phyloP scores from a whole-genome alignment of 2,329 filamentous ascomycete genomes.

The Eutypa lata region DNA sequence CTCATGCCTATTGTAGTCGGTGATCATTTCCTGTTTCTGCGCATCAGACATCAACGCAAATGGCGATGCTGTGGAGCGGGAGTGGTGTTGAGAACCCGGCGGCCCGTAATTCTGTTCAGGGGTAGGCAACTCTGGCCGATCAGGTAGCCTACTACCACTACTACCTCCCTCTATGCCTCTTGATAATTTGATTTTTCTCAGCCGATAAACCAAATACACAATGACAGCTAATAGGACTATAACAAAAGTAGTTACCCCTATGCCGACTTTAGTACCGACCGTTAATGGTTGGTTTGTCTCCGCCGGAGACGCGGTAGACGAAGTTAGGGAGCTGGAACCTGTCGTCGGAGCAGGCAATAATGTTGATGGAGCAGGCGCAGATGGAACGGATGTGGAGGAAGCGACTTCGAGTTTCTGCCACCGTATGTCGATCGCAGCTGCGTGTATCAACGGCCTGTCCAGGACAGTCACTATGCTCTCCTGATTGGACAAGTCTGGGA shows the following conservation, averaged over 20 bases:
- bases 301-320: background rate
- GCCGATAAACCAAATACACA: background rate
- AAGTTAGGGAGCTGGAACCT: background rate
- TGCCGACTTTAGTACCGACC: background rate
- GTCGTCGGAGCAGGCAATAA: background rate
- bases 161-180: background rate
- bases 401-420: slow-evolving; percentile 3
- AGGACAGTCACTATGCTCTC: slow-evolving; percentile 3
- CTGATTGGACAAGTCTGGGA: slow-evolving; percentile 7
- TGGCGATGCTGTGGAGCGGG: background rate
- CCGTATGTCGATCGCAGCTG: slow-evolving; percentile 6
- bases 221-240: background rate
- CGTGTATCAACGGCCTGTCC: slow-evolving; percentile 2
- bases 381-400: background rate
- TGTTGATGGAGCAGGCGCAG: background rate
- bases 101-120: background rate
- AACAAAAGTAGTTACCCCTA: background rate
- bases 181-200: background rate
- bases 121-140: background rate
- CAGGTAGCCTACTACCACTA: background rate
- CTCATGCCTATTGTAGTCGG: background rate
- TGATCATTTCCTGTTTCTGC: background rate
- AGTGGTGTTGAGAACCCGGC: too few species aligned
- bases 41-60: background rate
- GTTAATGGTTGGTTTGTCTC: background rate